A percentile compares a stretch with the other conserved stretches of the same genome.
Evolutionary conservation across 306 rosid species (phyloP).

Genomic region (Vigna radiata): DNA sequence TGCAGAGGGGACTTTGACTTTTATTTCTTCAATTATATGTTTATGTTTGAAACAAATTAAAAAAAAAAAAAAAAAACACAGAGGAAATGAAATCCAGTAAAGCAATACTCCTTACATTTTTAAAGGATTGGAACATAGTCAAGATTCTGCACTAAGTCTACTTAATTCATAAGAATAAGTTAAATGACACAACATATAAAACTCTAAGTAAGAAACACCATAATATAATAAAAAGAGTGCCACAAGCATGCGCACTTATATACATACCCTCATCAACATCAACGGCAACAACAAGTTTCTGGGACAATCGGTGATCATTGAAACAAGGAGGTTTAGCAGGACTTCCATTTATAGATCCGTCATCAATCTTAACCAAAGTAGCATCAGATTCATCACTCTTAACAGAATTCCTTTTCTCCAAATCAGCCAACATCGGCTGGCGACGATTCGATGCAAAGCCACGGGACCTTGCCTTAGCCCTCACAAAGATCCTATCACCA

Average conservation of each 20-base stretch:
- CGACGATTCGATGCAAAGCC: constrained; percentile 48
- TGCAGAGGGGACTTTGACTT: background rate
- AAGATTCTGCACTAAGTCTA: constrained; percentile 22
- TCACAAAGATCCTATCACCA: constrained; percentile 45
- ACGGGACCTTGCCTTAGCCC: constrained; percentile 50
- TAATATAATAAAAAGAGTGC: background rate
- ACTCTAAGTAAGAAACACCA: background rate
- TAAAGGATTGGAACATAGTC: constrained; percentile 30
- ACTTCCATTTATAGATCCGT: constrained; percentile 44
- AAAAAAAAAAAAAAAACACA: background rate
- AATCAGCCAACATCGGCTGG: constrained; percentile 45
- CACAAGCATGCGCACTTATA: constrained; percentile 1
- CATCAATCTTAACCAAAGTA: constrained; percentile 7
- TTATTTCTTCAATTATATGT: background rate
- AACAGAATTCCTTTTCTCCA: constrained; percentile 42
- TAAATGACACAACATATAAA: background rate
- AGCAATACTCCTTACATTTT: constrained; percentile 22
- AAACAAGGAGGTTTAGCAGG: constrained; percentile 49
- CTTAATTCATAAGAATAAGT: constrained; percentile 5
- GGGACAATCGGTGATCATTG: constrained; percentile 50
- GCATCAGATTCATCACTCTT: constrained; percentile 37
- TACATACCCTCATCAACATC: constrained; percentile 93
- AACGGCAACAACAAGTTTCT: constrained; percentile 77
- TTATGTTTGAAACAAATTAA: constrained; percentile 8
- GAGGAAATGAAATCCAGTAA: background rate